Evolutionary conservation across 2,329 filamentous ascomycete species (phyloP).

Genomic region (Aureobasidium vineae): DNA sequence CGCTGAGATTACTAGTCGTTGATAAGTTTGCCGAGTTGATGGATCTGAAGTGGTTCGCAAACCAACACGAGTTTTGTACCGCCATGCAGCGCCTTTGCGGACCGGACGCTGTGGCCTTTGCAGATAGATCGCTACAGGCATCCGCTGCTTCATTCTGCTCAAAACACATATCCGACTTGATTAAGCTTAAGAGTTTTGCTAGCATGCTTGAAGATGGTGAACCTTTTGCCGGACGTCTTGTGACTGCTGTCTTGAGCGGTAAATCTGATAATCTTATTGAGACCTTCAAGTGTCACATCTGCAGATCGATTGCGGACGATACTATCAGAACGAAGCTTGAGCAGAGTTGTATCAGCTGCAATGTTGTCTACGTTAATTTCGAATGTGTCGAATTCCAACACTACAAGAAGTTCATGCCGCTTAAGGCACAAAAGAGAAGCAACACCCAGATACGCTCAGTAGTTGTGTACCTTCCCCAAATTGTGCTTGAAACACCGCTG

Average conservation of each 20-base stretch:
- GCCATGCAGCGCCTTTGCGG: neutral
- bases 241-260: neutral
- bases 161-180: neutral
- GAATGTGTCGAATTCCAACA: too few species aligned
- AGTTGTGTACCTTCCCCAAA: too few species aligned
- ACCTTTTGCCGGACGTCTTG: neutral
- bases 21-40: slow-evolving; percentile 7
- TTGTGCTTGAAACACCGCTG: too few species aligned
- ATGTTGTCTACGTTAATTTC: too few species aligned
- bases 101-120: neutral
- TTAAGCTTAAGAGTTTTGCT: neutral
- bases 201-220: slow-evolving; percentile 1
- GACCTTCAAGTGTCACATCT: neutral
- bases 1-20: slow-evolving; percentile 12
- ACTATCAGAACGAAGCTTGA: neutral
- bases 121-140: slow-evolving; percentile 1
- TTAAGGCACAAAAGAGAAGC: too few species aligned
- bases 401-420: neutral
- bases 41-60: neutral
- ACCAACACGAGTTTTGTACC: neutral
- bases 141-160: slow-evolving; percentile 6
- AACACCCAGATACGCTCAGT: too few species aligned
- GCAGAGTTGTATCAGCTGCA: neutral
- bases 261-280: neutral
- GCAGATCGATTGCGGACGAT: neutral